phyloP scores from a whole-genome alignment of 116 monocot species.

The Cymodocea nodosa region DNA sequence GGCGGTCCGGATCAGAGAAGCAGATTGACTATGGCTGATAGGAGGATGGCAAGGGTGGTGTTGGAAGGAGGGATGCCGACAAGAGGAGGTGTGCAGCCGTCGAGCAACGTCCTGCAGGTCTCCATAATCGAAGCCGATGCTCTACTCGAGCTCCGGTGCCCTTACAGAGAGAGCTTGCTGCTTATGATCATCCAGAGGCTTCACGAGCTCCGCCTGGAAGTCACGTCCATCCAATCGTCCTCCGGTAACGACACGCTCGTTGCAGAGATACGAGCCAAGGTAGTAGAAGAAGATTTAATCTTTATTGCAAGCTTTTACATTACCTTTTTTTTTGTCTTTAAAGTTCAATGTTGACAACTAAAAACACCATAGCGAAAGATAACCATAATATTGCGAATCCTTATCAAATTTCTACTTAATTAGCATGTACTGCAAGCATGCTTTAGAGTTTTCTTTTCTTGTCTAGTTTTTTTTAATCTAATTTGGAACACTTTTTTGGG shows the following conservation, averaged over 20 bases:
- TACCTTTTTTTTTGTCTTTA: too few relatives aligned
- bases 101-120: conserved; percentile 32
- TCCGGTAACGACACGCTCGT: conserved; percentile 11
- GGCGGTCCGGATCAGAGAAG: neutral
- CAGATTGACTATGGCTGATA: conserved; percentile 9
- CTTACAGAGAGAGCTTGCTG: conserved; percentile 42
- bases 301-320: too few relatives aligned
- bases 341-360: too few relatives aligned
- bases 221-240: conserved; percentile 35
- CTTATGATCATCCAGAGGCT: conserved; percentile 47
- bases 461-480: too few relatives aligned
- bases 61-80: conserved; percentile 8
- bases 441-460: neutral
- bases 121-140: conserved; percentile 65
- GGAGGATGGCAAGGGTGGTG: conserved; percentile 31
- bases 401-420: too few relatives aligned
- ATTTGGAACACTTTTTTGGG: too few relatives aligned
- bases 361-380: too few relatives aligned
- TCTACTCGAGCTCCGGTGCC: conserved; percentile 54
- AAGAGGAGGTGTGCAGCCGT: neutral
- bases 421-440: too few relatives aligned
- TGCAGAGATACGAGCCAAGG: conserved; percentile 67
- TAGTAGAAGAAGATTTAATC: conserved; percentile 6
- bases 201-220: conserved; percentile 39
- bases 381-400: too few relatives aligned